Conservation (phyloP, 805 yeast species). For the Lipomyces oligophaga region DNA sequence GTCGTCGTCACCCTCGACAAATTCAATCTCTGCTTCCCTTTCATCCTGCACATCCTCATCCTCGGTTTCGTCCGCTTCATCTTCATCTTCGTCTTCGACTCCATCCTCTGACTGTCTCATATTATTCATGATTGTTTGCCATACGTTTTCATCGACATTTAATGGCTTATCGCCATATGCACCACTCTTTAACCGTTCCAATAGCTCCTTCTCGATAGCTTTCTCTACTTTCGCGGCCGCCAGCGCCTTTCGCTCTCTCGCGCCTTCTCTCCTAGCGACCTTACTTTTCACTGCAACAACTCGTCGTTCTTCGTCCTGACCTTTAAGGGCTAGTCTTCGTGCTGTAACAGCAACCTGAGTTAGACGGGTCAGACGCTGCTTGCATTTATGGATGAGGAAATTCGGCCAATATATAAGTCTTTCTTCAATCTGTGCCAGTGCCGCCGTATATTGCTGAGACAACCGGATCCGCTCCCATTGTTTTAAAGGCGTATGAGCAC, state of each 20-base stretch:
- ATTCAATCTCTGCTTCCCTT: conserved; percentile 66
- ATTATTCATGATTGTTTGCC: conserved; percentile 87
- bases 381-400: conserved; percentile 85
- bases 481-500: conserved; percentile 92
- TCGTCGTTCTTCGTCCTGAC: conserved; percentile 76
- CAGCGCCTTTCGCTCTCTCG: conserved; percentile 92
- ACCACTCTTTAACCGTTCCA: conserved; percentile 93
- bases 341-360: conserved; percentile 95
- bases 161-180: conserved; percentile 98
- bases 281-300: conserved; percentile 90
- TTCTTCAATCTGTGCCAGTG: conserved; percentile 82
- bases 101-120: conserved; percentile 50
- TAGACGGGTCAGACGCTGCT: conserved; percentile 89
- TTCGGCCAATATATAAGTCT: conserved; percentile 91
- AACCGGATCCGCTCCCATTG: conserved; percentile 93
- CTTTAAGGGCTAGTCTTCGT: conserved; percentile 79
- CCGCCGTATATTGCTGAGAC: conserved; percentile 83
- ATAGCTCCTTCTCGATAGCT: conserved; percentile 90
- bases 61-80: conserved; percentile 46
- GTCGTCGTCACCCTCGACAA: conserved; percentile 84
- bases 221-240: conserved; percentile 96
- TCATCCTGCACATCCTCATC: conserved; percentile 50
- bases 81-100: conserved; percentile 57
- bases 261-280: conserved; percentile 89
- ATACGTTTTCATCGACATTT: conserved; percentile 91